Conservation (phyloP, 2,329 filamentous ascomycete species). For the Cryoendolithus antarcticus region DNA sequence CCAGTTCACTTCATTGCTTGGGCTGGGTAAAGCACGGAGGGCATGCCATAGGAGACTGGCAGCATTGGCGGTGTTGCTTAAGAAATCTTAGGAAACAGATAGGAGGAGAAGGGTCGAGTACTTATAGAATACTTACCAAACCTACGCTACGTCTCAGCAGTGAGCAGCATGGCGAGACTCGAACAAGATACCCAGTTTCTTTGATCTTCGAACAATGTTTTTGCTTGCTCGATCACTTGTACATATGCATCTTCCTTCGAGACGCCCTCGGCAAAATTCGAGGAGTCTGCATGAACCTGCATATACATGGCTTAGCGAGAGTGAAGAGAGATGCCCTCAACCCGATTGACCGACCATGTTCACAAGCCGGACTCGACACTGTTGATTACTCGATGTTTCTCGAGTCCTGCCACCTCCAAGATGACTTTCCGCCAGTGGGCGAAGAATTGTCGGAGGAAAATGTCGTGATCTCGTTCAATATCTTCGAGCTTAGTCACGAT, state of each 20-base stretch:
- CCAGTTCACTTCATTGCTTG: conserved; percentile 66
- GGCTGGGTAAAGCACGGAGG: conserved; percentile 56
- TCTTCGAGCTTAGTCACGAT: too few relatives aligned
- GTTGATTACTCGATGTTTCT: too few relatives aligned
- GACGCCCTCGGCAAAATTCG: conserved; percentile 55
- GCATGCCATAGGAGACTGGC: conserved; percentile 70
- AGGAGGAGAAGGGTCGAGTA: neutral
- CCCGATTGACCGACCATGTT: too few relatives aligned
- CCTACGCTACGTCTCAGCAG: neutral
- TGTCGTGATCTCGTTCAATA: too few relatives aligned
- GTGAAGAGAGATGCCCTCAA: too few relatives aligned
- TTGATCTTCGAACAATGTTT: conserved; percentile 58
- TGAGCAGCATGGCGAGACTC: neutral
- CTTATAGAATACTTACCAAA: conserved; percentile 7
- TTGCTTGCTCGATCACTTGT: conserved; percentile 59
- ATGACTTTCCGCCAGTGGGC: too few relatives aligned
- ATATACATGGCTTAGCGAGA: neutral
- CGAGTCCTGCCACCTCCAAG: too few relatives aligned
- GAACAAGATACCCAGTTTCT: conserved; percentile 58
- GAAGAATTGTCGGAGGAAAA: too few relatives aligned
- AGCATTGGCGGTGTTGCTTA: conserved; percentile 63
- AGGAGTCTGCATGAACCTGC: conserved; percentile 65
- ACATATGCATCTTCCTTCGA: conserved; percentile 62
- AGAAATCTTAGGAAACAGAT: neutral
- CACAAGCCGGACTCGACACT: too few relatives aligned